Evolutionary conservation across 495 filamentous ascomycete species (phyloP), one percentile per base, ranked within the genome.

Genomic region (Aspergillus asperescens): DNA sequence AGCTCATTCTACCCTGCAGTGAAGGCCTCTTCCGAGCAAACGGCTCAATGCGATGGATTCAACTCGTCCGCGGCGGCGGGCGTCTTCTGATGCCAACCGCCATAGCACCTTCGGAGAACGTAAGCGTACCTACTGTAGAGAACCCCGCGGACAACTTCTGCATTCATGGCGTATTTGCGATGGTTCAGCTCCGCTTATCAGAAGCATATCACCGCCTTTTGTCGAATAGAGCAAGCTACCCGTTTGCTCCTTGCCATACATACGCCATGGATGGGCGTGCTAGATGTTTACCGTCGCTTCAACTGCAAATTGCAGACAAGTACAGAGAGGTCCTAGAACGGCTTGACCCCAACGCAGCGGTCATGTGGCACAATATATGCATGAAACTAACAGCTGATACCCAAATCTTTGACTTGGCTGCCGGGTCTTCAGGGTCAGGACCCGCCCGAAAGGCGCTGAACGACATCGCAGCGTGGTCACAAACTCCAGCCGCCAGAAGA

Each of bases 311-410:
- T 18, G 55, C 73, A 45, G 62, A 61, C 40, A 56, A 59, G 42
- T 72, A 75, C 51, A 55, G 73, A 54, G 60, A 75, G 47, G 52
- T 69, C 23, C 65, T 81, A 27, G 57, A 72, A 35, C 61, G 57
- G 12, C 58, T 75, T 23, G 74, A 72, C 44, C 70, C 74, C 5
- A 80, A 78, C 39, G 69, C 71, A 12, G 52, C 71, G 4, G 57
- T 77, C 27, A 66, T 74, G 54, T 80, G 77, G 77, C 77, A 80
- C 49, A 68, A 75, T 38, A 75, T 77, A 59, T 77, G 75, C 52
- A 77, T 80, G 71, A 75, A 69, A 57, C 65, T 80, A 10, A 73
- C 72, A 0, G 71, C 75, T 7, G 76, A 80, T 48, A 68, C 73
- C 9, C 75, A 77, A 40, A 72, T 74, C 25, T 80, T 80, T 54